A percentile compares a stretch with the other conserved stretches of the same genome.
phyloP scores from a whole-genome alignment of 495 filamentous ascomycete genomes.

The Viridothelium virens region DNA sequence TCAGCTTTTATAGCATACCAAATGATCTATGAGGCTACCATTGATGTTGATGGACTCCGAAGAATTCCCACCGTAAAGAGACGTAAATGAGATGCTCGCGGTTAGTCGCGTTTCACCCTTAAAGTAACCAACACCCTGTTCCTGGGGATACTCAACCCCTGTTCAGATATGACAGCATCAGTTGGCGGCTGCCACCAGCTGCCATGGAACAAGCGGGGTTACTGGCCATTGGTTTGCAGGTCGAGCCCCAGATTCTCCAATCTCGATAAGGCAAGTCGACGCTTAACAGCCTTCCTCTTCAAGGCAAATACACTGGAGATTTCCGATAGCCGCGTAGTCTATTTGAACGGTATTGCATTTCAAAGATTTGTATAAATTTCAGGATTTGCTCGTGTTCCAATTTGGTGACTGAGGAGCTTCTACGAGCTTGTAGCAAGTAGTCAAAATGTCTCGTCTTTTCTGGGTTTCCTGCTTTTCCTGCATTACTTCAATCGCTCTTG shows the following conservation, averaged over 20 bases:
- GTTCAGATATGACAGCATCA: constrained; percentile 3
- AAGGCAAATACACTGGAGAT: background rate
- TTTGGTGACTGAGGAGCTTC: background rate
- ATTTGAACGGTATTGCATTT: background rate
- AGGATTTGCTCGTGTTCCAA: background rate
- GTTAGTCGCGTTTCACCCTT: too few species aligned
- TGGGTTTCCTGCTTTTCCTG: background rate
- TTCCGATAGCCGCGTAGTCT: constrained; percentile 5
- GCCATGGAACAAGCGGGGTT: background rate
- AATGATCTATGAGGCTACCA: too few species aligned
- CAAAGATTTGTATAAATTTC: background rate
- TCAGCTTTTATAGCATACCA: too few species aligned
- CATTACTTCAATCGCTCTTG: background rate
- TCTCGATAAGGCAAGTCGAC: constrained; percentile 9
- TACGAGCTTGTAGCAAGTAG: background rate
- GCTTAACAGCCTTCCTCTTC: constrained; percentile 11
- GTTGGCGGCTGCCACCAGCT: background rate
- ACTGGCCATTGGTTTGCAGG: background rate
- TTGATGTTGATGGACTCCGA: too few species aligned
- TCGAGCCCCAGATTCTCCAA: background rate
- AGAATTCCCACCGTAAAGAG: too few species aligned
- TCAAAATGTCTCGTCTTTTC: background rate
- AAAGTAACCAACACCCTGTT: background rate
- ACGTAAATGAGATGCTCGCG: too few species aligned
- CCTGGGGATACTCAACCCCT: background rate